Base-by-base conservation (phyloP, 176 grass and related monocot genomes). In the Oryza brachyantha region DNA sequence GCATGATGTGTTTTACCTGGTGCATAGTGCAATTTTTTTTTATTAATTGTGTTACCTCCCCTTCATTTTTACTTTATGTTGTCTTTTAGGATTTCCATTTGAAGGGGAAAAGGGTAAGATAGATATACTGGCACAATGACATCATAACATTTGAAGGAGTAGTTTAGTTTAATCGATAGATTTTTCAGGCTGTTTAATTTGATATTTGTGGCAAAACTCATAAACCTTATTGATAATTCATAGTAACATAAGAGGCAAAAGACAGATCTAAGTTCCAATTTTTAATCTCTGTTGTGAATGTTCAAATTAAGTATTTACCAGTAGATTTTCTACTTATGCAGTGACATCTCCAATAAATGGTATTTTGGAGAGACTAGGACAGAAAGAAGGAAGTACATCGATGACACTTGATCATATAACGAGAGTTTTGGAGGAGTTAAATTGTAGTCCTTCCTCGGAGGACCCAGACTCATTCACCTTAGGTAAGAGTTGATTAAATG, bases 371-470 rank as follows among this genome's bases (percentile, higher is more conserved):
- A 84, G 48, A 57, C 27, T 97, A 58, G 83, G 75, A 90, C 85
- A 85, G 54, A 98, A 94, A 73, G 91, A 88, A 80, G 91, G 72
- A 46, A 83, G 91, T 32, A 74, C 86, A 5, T 85, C 87, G 37
- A 92, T 98, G 95, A 98, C 95, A 36, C 45, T 98, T 62, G 85
- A 90, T 82, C 89, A 92, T n/a, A 72, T 98, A 45, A 90, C 71
- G 84, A 45, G 38, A 79, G 79, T 98, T 40, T 79, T 94, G 61
- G 88, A 90, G 36, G 82, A 88, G 61, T 84, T 98, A 60, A 37
- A 76, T 32, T 94, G 91, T 69, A 68, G 66, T 65, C 71, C 87
- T 72, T 83, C 67, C 64, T 64, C 45, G 59, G 81, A 77, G 27
- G 79, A 88, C 78, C 10, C 76, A 24, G 85, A 90, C 66, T 60